Percentiles rank a stretch among this genome's conserved stretches.
phyloP scores from a whole-genome alignment of 805 yeast genomes.

The Debaryomyces castellii region DNA sequence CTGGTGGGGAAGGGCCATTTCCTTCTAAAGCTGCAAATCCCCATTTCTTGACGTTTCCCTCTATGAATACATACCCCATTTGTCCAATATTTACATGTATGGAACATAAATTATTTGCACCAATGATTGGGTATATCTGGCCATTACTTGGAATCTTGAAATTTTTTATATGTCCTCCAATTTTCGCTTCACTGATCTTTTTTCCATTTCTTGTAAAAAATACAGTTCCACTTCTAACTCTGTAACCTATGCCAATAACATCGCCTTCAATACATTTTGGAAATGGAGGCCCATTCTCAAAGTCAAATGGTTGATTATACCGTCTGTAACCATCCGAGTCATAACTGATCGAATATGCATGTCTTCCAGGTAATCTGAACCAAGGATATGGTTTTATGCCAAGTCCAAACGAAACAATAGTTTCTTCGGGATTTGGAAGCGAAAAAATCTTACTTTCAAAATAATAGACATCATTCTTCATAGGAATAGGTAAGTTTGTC shows the following conservation, averaged over 20 bases:
- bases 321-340: slow-evolving; percentile 83
- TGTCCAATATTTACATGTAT: slow-evolving; percentile 91
- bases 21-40: slow-evolving; percentile 93
- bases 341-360: slow-evolving; percentile 79
- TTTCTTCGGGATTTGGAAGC: slow-evolving; percentile 53
- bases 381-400: slow-evolving; percentile 89
- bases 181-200: slow-evolving; percentile 74
- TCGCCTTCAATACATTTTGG: slow-evolving; percentile 78
- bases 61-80: slow-evolving; percentile 84
- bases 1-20: slow-evolving; percentile 88
- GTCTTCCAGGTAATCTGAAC: slow-evolving; percentile 91
- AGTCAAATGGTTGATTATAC: slow-evolving; percentile 69
- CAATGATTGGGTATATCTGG: slow-evolving; percentile 82
- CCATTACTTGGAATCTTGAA: slow-evolving; percentile 51
- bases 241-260: slow-evolving; percentile 88
- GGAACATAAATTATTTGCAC: slow-evolving; percentile 77
- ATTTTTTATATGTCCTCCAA: slow-evolving; percentile 77
- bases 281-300: slow-evolving; percentile 46
- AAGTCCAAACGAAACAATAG: slow-evolving; percentile 71
- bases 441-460: slow-evolving; percentile 85
- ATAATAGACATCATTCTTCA: slow-evolving; percentile 80
- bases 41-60: slow-evolving; percentile 93
- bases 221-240: slow-evolving; percentile 77
- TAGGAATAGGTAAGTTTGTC: slow-evolving; percentile 84
- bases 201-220: slow-evolving; percentile 96